Conservation (phyloP, 2,329 filamentous ascomycete genomes). For the Aspergillus calidoustus region DNA sequence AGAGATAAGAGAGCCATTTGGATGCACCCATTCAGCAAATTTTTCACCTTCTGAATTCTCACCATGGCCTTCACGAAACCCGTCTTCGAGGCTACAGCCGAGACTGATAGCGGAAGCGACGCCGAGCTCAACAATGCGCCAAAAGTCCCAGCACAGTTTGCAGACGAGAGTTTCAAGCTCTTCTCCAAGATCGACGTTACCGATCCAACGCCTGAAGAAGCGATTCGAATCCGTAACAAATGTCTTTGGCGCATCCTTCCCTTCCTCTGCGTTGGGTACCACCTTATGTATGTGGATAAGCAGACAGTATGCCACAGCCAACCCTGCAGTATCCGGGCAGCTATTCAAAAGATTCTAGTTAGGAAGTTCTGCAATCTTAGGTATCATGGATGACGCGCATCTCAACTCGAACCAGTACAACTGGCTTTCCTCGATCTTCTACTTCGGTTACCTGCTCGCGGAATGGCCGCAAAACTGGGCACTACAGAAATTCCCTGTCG, state of each 20-base stretch:
- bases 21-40: too few relatives aligned
- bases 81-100: neutral
- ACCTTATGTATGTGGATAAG: conserved; percentile 48
- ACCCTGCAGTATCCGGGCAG: neutral
- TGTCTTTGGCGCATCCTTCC: conserved; percentile 43
- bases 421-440: conserved; percentile 50
- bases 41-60: too few relatives aligned
- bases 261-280: conserved; percentile 46
- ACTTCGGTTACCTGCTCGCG: conserved; percentile 47
- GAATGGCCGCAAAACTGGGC: conserved; percentile 49
- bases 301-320: conserved; percentile 34
- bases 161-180: conserved; percentile 50
- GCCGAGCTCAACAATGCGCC: conserved; percentile 5
- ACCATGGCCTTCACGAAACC: neutral
- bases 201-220: conserved; percentile 40
- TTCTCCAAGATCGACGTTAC: conserved; percentile 45
- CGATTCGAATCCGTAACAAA: conserved; percentile 29
- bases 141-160: conserved; percentile 44
- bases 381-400: conserved; percentile 37
- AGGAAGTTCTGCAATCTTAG: conserved; percentile 34
- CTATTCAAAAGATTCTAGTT: conserved; percentile 8
- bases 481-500: conserved; percentile 47
- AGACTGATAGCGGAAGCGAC: neutral
- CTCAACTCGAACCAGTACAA: conserved; percentile 39
- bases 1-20: too few relatives aligned